Base-by-base conservation (phyloP, 805 yeast genomes). In the Saccharomycopsis malanga region DNA sequence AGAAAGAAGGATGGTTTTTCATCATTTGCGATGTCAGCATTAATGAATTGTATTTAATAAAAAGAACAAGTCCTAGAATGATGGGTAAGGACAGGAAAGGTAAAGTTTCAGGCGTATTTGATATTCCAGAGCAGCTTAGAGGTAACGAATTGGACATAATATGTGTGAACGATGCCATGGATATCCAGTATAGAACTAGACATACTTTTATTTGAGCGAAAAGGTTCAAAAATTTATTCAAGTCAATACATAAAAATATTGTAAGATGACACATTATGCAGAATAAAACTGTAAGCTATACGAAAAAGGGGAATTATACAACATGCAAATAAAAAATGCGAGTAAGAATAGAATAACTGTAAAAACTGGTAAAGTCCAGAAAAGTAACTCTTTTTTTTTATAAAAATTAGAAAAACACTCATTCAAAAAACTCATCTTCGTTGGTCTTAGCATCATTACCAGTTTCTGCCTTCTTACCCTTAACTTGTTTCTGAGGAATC, bases 1-100 rank as follows among this genome's bases (percentile, higher is more conserved):
- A 93, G 64, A 81, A 87, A 58, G 98, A 93, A 61, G 79, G 94
- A 0, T 93, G 98, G 98, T 87, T 91, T 61, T 74, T 81, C 7
- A 74, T 91, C 41, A 55, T 81, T 7, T 67, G 75, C 51, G 77
- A 79, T 52, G 64, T 65, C 23, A 63, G 66, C 4, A 67, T 63
- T 2, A 73, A 73, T 39, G 85, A 81, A 57, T 60, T 91, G 23
- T 63, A 74, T 34, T 70, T 82, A 36, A 66, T 91, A 39, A 87
- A 86, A 58, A 76, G 98, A 57, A 83, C 87, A 3, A 80, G 84
- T 22, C 93, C 93, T 2, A 69, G 61, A 42, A 56, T 61, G 12
- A 54, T 36, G 4, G 53, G 53, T 18, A 48, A 52, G n/a, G 20
- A 23, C 25, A 43, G 25, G 27, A 41, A 29, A 17, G 48, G 48